phyloP scores from a whole-genome alignment of 2,329 filamentous ascomycete genomes.

The Aspergillus bombycis region DNA sequence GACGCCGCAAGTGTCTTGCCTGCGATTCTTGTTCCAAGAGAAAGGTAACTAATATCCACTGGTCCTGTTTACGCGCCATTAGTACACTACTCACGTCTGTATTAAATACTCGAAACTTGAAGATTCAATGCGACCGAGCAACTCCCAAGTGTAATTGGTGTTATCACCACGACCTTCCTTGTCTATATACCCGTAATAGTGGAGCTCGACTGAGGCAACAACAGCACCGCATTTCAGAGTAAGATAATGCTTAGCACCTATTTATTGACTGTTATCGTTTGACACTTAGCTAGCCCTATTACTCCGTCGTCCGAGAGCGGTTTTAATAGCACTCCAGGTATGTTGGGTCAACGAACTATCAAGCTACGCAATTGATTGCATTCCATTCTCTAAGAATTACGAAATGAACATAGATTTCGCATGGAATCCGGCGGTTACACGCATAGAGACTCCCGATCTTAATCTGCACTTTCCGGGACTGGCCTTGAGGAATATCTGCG shows the following conservation, averaged over 20 bases:
- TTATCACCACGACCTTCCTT: slow-evolving; percentile 13
- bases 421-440: neutral
- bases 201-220: neutral
- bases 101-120: neutral
- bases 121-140: slow-evolving; percentile 18
- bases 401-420: neutral
- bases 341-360: too few species aligned
- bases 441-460: neutral
- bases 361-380: too few species aligned
- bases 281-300: too few species aligned
- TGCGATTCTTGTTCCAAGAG: slow-evolving; percentile 13
- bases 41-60: slow-evolving; percentile 5
- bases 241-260: neutral
- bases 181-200: slow-evolving; percentile 12
- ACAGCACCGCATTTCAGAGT: neutral
- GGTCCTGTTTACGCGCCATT: neutral
- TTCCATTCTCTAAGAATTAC: neutral
- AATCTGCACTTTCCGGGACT: slow-evolving; percentile 5
- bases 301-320: too few species aligned
- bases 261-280: too few species aligned
- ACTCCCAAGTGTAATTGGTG: slow-evolving; percentile 18
- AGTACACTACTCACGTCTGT: neutral
- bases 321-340: too few species aligned
- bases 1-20: slow-evolving; percentile 5
- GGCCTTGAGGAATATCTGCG: slow-evolving; percentile 13